Evolutionary conservation across 345 rosid genomes (phyloP), one percentile per base, ranked within the genome.

Genomic region (Ceriops tagal): DNA sequence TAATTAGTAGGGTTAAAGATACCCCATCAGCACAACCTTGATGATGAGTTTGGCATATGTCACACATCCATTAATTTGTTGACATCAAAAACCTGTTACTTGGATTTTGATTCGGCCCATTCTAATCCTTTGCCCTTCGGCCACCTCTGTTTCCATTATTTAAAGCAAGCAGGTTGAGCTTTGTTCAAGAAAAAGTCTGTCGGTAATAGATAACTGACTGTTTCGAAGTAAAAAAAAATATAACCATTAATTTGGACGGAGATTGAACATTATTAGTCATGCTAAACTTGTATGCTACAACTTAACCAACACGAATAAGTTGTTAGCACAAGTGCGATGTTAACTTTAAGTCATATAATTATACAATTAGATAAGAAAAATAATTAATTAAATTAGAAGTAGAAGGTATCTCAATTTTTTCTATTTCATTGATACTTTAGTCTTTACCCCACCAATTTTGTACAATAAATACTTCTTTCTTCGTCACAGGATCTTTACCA

Each of bases 41-140:
- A 73, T 55, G 66, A 71, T 77, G 71, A 65, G 57, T 8, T 57
- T 59, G 56, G 68, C 30, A 9, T 55, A 0, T 34, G 28, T 47
- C 59, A 19, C 47, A 9, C 46, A 35, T 55, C 60, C 20, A 6
- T 47, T 66, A 18, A n/a, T 53, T 26, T 53, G 61, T 34, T 60
- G 30, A 60, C 58, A 69, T 60, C 46, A 61, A 13, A 28, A 63
- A 58, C 60, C 72, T 62, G 18, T 68, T 62, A 26, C 28, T 39
- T 26, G 32, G 21, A 30, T 66, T 58, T 37, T 69, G 43, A 64
- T 55, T 59, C 65, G 53, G 9, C 46, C 22, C 31, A 18, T 34
- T 46, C n/a, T 34, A 24, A 51, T 20, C 49, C 24, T 2, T 52
- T 34, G 20, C 8, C 13, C 35, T 2, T 52, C 24, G 20, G 21